Conservation (phyloP, 2,329 filamentous ascomycete genomes). For the Penicillium hordei region DNA sequence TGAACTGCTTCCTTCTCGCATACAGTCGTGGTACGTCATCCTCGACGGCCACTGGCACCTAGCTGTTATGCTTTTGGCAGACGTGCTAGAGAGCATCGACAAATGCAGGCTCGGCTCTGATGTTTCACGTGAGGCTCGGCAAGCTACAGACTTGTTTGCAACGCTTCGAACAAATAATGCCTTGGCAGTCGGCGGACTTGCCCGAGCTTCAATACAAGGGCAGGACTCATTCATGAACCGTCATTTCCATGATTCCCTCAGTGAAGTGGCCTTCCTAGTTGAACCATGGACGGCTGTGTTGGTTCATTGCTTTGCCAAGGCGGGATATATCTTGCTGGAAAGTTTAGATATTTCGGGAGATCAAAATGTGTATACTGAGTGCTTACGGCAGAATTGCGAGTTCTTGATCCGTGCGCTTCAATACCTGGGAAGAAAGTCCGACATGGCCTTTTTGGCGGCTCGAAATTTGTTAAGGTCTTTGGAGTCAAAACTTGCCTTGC, state of each 20-base stretch:
- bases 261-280: conserved; percentile 57
- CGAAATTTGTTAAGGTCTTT: conserved; percentile 39
- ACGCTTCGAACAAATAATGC: conserved; percentile 49
- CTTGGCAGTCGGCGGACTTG: conserved; percentile 51
- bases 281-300: conserved; percentile 61
- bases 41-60: conserved; percentile 60
- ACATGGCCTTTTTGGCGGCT: conserved; percentile 49
- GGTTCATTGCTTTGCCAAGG: conserved; percentile 54
- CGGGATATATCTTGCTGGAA: conserved; percentile 45
- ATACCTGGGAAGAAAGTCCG: conserved; percentile 57
- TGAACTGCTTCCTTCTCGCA: conserved; percentile 51
- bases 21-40: conserved; percentile 62
- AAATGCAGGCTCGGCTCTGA: conserved; percentile 23
- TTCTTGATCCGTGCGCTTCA: conserved; percentile 56
- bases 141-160: conserved; percentile 36
- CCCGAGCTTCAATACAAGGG: conserved; percentile 47
- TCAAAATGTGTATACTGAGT: conserved; percentile 3
- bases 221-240: conserved; percentile 8
- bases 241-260: conserved; percentile 55
- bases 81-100: conserved; percentile 55
- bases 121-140: conserved; percentile 26
- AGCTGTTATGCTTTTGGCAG: conserved; percentile 55
- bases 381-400: conserved; percentile 36
- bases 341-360: neutral
- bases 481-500: conserved; percentile 5